Base-by-base conservation (phyloP, 2,329 filamentous ascomycete species). In the Pezicula neosporulosa region DNA sequence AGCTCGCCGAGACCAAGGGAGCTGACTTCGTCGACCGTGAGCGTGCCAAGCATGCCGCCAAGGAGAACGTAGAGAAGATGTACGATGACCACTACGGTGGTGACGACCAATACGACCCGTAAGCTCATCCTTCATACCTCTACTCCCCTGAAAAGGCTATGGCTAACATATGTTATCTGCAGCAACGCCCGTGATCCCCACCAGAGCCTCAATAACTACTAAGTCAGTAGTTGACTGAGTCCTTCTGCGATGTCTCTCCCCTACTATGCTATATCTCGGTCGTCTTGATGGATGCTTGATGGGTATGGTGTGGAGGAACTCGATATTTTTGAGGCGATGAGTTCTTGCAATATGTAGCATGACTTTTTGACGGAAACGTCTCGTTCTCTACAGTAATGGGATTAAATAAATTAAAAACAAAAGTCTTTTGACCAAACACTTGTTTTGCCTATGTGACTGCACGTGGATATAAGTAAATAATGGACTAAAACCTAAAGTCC, bases 1-100 rank as follows among this genome's bases (percentile, higher is more conserved):
- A 85, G 72, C 78, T 92, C 30, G 77, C 81, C 61, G 89, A 87
- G 76, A 84, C 80, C 60, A 86, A 85, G 76, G 83, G 83, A n/a
- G 68, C 83, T 57, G 78, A 86, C 67, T 75, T 73, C 54, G 60
- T 78, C 54, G 81, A 86, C 70, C 69, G 71, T 55, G 75, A 83
- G 67, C 72, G 75, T 67, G 81, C 82, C 52, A 80, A 81, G 67
- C 72, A 75, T 59, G 77, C 83, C 51, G 82, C 82, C 49, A 75
- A 77, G 69, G 60, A 78, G 68, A 77, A 82, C 63, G 81, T 77
- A 39, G 71, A 82, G 68, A 59, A 77, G 38, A 71, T 86, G 65
- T 87, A 87, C 64, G 78, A 86, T 33, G 60, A 81, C 58, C 82
- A 86, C 66, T 86, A 87, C 67, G 73, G 76, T 44, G 60, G 64